These are phyloP conservation scores for Fusarium torreyae DNA, from an alignment of 2,329 filamentous ascomycete species.

Conservation along the genomic window DNA sequence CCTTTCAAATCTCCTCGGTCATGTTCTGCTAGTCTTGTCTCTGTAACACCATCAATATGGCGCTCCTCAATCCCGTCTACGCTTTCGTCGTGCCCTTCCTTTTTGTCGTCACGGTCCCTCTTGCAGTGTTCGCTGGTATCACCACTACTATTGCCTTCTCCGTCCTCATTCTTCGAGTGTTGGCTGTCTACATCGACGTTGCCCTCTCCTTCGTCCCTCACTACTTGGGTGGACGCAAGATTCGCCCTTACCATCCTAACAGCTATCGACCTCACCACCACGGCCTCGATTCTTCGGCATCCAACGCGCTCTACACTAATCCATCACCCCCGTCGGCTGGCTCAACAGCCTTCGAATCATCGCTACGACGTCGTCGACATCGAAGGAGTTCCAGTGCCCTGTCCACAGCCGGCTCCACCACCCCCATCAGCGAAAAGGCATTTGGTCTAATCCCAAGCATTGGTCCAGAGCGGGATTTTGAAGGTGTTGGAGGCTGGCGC, in stretches of 20 bases:
- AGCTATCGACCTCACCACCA: slow-evolving; percentile 36
- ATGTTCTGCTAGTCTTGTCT: slow-evolving; percentile 40
- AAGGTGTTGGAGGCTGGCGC: slow-evolving; percentile 73
- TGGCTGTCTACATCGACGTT: slow-evolving; percentile 75
- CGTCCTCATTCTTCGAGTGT: slow-evolving; percentile 72
- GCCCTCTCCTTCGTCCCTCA: slow-evolving; percentile 70
- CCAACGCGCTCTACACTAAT: slow-evolving; percentile 18
- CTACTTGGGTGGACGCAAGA: slow-evolving; percentile 63
- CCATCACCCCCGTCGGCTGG: slow-evolving; percentile 33
- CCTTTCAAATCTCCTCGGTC: slow-evolving; percentile 28
- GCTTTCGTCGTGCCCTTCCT: slow-evolving; percentile 74
- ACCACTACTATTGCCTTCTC: slow-evolving; percentile 75
- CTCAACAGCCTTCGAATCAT: slow-evolving; percentile 39
- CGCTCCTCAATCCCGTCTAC: slow-evolving; percentile 68
- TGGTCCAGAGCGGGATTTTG: slow-evolving; percentile 70
- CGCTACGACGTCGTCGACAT: slow-evolving; percentile 48
- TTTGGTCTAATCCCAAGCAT: slow-evolving; percentile 63
- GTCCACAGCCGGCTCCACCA: slow-evolving; percentile 53
- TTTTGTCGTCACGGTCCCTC: slow-evolving; percentile 73
- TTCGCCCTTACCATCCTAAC: slow-evolving; percentile 49
- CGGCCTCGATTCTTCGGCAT: slow-evolving; percentile 21
- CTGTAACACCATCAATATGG: slow-evolving; percentile 58
- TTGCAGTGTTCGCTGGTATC: slow-evolving; percentile 73
- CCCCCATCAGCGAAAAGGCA: slow-evolving; percentile 55
- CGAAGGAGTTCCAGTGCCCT: slow-evolving; percentile 56